Conservation (phyloP, 352 stramenopile genomes). For the Globisporangium spinosum region DNA sequence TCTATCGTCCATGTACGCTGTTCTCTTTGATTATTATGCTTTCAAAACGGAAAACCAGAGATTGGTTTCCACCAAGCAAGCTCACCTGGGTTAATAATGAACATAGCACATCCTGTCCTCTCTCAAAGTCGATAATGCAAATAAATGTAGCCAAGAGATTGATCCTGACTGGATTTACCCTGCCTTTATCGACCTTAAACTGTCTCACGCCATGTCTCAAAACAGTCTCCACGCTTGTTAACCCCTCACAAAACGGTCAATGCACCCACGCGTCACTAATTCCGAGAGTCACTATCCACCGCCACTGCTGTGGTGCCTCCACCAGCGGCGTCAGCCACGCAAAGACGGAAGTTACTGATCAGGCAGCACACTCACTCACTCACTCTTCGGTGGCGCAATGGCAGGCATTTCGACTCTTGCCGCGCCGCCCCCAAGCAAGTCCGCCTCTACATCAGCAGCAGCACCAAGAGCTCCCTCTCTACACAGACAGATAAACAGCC, state of each 20-base stretch:
- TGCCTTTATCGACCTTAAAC: background rate
- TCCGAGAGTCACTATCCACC: background rate
- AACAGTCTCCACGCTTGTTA: background rate
- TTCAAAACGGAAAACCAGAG: too few relatives aligned
- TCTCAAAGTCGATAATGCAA: conserved; percentile 3
- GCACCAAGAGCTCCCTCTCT: background rate
- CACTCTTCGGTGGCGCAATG: background rate
- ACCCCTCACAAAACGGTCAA: background rate
- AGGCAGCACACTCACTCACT: background rate
- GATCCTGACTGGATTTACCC: background rate
- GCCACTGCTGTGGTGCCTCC: background rate
- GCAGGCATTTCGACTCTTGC: conserved; percentile 6
- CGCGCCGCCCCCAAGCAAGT: background rate
- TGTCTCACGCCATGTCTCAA: conserved; percentile 11
- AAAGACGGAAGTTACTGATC: background rate
- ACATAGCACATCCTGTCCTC: background rate
- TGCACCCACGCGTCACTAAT: conserved; percentile 2
- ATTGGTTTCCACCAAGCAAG: background rate
- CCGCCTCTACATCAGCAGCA: background rate
- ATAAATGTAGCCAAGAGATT: conserved; percentile 8
- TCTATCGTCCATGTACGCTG: background rate
- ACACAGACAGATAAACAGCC: background rate
- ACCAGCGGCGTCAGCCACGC: background rate
- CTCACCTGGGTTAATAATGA: background rate
- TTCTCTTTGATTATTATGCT: background rate